Base-by-base conservation (phyloP, 2,329 filamentous ascomycete species). In the Xenosphaeropsis pyriputrescens region DNA sequence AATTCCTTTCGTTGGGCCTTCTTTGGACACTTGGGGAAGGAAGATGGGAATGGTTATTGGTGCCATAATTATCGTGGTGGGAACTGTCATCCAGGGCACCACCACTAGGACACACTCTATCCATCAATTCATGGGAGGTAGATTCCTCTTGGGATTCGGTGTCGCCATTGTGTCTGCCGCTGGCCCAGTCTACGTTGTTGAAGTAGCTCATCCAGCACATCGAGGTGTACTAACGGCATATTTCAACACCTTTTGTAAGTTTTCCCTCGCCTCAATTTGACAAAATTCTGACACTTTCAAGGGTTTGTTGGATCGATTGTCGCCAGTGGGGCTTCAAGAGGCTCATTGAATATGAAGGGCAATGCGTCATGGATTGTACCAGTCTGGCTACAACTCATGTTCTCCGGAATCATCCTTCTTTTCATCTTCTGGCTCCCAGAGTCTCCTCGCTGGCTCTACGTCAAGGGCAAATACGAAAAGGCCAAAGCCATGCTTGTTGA, bases 121-220 rank as follows among this genome's bases (percentile, higher is more conserved):
- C 41, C 53, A 53, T 8, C 61, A 65, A 40, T 69, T 68, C 47
- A 63, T 68, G 53, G 65, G 64, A 32, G 72, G 72, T n/a, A 65
- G 72, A 18, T 76, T 78, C 55, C 54, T 78, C 15, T 64, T 78
- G 3, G 74, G 74, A 38, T 76, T 77, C 42, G 65, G 65, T 37
- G 63, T 67, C 18, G 59, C 61, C 32, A 61, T 68, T 43, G 60
- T 61, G 14, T 58, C 62, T 1, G 57, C 62, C 2, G 63, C 64
- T 6, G 64, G 62, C 1, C 65, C 64, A 5, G 60, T 62, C 39
- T 67, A 66, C 45, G 62, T 65, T 14, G 57, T 65, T 16, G 65
- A 68, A 47, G 58, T 65, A 22, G 58, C 59, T 37, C 61, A 65
- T 45, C 64, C 64, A 5, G 61, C 60, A 5, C 65, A 60, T 43